Base-by-base conservation (phyloP, 805 yeast species). In the Schwanniomyces occidentalis region DNA sequence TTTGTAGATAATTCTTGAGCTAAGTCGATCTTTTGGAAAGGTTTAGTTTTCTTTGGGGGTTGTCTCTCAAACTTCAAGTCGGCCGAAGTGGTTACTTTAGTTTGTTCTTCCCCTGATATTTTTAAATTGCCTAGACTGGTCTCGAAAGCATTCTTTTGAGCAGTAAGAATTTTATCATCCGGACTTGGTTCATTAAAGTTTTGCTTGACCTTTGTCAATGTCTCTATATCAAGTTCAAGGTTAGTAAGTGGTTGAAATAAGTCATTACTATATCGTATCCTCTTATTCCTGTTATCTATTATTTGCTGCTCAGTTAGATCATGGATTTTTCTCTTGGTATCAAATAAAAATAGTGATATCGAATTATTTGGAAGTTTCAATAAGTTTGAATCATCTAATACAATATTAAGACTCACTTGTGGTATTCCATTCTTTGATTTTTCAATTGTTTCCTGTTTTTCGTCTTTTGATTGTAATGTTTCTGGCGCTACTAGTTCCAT, bases 111-210 rank as follows among this genome's bases (percentile, higher is more conserved):
- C 7, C 38, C 46, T 9, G 38, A 33, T 7, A 67, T 46, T 19
- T 51, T 50, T 37, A 68, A 49, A 22, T 52, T 54, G 16, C 49
- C 44, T 36, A 66, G 44, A 19, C 49, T 56, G 22, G 42, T 53
- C 23, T 63, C 69, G 34, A 66, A 65, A 1, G 72, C 71, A 12
- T 50, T 50, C 38, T 63, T 61, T 55, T 85, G 93, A 1, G 88
- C 87, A 25, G 63, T 57, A 32, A 75, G 51, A 3, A 84, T 71
- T 31, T 69, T 57, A 51, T 88, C 96, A 61, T 90, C 97, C 4
- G 96, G 96, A 46, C 95, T 84, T 10, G 89, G 89, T 42, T 71
- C 66, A 8, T 60, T 55, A 46, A 87, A 87, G 45, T 78, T 82
- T 28, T 68, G 50, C 30, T 70, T 65, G 2, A 75, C 72, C 56